A percentile compares a stretch with the other conserved stretches of the same genome.
Conservation (phyloP, 73 alveolate genomes). For the Tetrahymena thermophila region DNA sequence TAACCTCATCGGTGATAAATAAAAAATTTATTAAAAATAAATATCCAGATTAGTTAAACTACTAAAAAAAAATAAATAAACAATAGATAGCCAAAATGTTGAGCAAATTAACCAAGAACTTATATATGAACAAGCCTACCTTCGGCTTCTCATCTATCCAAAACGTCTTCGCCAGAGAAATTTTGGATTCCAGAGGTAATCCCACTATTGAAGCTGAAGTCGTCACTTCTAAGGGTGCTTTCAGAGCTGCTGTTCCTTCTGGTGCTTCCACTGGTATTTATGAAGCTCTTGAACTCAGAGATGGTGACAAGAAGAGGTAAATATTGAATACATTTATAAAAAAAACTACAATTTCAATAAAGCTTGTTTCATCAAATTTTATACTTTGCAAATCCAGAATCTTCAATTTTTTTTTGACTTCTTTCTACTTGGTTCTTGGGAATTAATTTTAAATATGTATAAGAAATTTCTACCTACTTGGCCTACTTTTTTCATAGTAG, state of each 20-base stretch:
- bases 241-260: conserved; percentile 96
- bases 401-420: not conserved
- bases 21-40: not conserved
- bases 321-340: too few species aligned
- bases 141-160: conserved; percentile 48
- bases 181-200: conserved; percentile 94
- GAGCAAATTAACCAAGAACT: not conserved
- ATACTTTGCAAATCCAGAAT: too few species aligned
- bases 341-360: not conserved
- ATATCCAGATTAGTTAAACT: not conserved
- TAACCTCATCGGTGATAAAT: not conserved
- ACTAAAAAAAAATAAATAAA: not conserved
- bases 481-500: not conserved
- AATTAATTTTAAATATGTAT: not conserved
- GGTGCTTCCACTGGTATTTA: conserved; percentile 98
- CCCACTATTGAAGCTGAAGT: conserved; percentile 97
- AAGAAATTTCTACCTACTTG: not conserved
- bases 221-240: conserved; percentile 51
- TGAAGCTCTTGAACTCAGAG: conserved; percentile 96
- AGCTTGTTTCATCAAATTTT: not conserved
- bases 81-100: not conserved
- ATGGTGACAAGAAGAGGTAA: conserved; percentile 58
- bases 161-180: conserved; percentile 85
- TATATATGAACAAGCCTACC: not conserved
- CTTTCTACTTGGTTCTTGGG: not conserved